Conservation (phyloP, 164 flowering plant species). For the Liriodendron chinense region DNA sequence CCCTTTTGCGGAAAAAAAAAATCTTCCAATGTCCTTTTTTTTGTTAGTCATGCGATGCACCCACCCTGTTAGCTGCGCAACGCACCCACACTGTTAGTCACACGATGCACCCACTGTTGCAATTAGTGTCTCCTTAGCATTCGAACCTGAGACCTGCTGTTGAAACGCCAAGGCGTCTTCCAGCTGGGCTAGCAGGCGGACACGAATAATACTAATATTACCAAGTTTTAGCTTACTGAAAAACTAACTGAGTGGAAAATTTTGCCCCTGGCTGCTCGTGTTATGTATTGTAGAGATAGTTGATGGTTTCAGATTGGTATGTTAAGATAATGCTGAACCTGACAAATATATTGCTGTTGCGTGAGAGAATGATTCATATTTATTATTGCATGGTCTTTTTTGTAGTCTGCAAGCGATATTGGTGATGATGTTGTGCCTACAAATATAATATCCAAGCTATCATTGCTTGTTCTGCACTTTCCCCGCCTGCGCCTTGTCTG, state of each 20-base stretch:
- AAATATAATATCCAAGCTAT: constrained; percentile 85
- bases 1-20: no score
- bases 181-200: no score
- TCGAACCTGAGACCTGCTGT: no score
- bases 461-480: constrained; percentile 86
- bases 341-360: neutral
- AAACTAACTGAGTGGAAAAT: neutral
- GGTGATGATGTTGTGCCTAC: constrained; percentile 91
- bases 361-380: neutral
- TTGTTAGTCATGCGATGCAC: no score
- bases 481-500: constrained; percentile 92
- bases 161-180: no score
- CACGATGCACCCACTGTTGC: no score
- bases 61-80: no score
- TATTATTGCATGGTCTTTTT: constrained; percentile 5
- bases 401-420: constrained; percentile 94
- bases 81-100: no score
- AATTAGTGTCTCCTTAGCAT: no score
- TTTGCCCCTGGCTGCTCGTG: neutral
- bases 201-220: neutral
- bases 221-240: neutral
- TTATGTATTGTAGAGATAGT: neutral
- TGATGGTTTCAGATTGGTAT: neutral
- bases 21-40: no score
- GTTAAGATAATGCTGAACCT: neutral